phyloP scores from a whole-genome alignment of 108 stramenopile species.

The Discostella stelligeroides region DNA sequence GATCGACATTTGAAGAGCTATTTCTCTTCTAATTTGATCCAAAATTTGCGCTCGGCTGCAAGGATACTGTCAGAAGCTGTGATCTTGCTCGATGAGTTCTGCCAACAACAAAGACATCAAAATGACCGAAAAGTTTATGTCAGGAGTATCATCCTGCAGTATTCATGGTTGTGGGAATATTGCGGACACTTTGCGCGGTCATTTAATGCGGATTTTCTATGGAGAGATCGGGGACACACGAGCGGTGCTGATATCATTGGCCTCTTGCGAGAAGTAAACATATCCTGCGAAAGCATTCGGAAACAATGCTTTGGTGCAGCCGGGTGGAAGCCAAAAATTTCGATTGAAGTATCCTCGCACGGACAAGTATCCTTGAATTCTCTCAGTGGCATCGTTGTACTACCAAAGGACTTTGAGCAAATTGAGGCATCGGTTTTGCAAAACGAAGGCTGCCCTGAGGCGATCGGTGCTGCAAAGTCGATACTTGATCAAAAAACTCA shows the following conservation, averaged over 20 bases:
- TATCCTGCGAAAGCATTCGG: conserved; percentile 21
- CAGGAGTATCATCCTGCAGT: conserved; percentile 65
- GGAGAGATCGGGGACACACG: conserved; percentile 82
- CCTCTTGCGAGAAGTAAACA: conserved; percentile 58
- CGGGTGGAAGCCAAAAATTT: conserved; percentile 21
- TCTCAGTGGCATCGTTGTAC: conserved; percentile 40
- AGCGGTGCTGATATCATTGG: conserved; percentile 69
- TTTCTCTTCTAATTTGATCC: conserved; percentile 81
- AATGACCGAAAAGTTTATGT: conserved; percentile 12
- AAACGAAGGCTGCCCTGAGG: conserved; percentile 46
- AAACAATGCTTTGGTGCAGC: conserved; percentile 30
- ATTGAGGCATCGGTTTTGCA: conserved; percentile 45
- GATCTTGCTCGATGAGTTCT: conserved; percentile 39
- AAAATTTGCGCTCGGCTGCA: conserved; percentile 65
- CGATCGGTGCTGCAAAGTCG: conserved; percentile 43
- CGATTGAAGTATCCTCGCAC: conserved; percentile 28
- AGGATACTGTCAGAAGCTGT: conserved; percentile 60
- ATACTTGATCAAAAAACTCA: conserved; percentile 57
- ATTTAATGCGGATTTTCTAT: conserved; percentile 77
- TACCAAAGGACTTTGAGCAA: conserved; percentile 43
- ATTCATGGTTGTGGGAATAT: conserved; percentile 82
- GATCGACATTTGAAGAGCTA: conserved; percentile 81
- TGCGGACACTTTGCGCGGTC: conserved; percentile 89
- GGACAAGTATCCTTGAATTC: conserved; percentile 45
- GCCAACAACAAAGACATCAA: neutral